Evolutionary conservation across 768 basidiomycete species (phyloP).

Genomic region (Lactarius hengduanensis): DNA sequence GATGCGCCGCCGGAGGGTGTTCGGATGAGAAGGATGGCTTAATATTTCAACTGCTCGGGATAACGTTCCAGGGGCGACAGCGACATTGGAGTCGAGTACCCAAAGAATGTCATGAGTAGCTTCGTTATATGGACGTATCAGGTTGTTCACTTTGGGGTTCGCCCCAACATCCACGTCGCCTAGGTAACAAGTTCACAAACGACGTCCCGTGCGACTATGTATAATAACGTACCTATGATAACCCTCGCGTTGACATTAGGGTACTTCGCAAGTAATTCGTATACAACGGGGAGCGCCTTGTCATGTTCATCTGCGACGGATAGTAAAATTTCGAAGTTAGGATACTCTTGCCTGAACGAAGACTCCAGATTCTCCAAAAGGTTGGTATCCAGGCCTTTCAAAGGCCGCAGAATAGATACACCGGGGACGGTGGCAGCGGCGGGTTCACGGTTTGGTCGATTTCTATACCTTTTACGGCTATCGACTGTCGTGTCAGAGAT

Average conservation of each 20-base stretch:
- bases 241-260: conserved; percentile 70
- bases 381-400: conserved; percentile 94
- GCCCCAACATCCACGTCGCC: conserved; percentile 84
- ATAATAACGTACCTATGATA: conserved; percentile 61
- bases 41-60: conserved; percentile 83
- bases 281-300: conserved; percentile 82
- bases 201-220: background rate
- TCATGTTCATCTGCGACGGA: conserved; percentile 88
- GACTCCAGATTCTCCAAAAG: conserved; percentile 96
- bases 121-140: conserved; percentile 76
- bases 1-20: conserved; percentile 47
- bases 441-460: conserved; percentile 57
- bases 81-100: conserved; percentile 96
- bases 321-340: conserved; percentile 87
- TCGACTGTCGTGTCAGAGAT: background rate
- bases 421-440: conserved; percentile 69
- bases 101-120: conserved; percentile 90
- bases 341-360: conserved; percentile 88
- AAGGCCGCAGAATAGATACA: conserved; percentile 92
- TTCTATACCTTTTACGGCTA: conserved; percentile 76
- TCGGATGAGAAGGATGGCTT: conserved; percentile 38
- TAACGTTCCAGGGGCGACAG: conserved; percentile 73
- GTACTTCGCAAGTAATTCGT: conserved; percentile 74
- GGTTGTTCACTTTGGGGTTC: conserved; percentile 98
- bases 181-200: conserved; percentile 33